Evolutionary conservation across 305 asterid species (phyloP), one percentile per base, ranked within the genome.

Genomic region (Fraxinus velutina): DNA sequence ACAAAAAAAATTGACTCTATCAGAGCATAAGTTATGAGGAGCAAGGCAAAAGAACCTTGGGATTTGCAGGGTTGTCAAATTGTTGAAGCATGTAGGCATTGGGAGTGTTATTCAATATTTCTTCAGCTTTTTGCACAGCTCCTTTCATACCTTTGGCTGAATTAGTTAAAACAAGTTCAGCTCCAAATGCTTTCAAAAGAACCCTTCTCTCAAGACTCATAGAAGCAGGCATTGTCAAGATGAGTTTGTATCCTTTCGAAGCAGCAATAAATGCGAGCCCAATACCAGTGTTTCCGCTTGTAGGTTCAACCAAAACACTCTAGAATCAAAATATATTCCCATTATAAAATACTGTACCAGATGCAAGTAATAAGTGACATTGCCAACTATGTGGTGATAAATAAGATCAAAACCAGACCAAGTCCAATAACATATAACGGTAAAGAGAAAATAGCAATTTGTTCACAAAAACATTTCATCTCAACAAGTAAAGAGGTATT

Each of bases 171-270:
- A 95, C 89, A 86, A 95, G 91, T 75, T 95, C 99, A 82, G 99
- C 99, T 86, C 99, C 99, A 84, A 95, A 95, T 86, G 98, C 99
- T 88, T 90, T 95, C 85, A 95, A 84, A 87, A 95, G 94, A 80
- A 95, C 98, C 88, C 98, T 92, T 91, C 99, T 95, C 87, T 95
- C 99, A 79, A 93, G 94, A 92, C 98, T 95, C 97, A 95, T 95
- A 84, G 99, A 95, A 9, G 99, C 92, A 10, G 99, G 99, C 99
- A 95, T 95, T 2, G 99, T 94, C 87, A 95, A 86, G 87, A 95
- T 95, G 86, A 95, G 97, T 89, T 92, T 95, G 90, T 95, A 95
- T 85, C 98, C 98, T 87, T 87, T 93, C 71, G 98, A 92, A 81
- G 99, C 99, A 83, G 99, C 99, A 77, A 95, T 92, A 86, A 95